Percentiles rank a stretch among this genome's conserved stretches.
phyloP scores from a whole-genome alignment of 139 green algal genomes.

The Closterium sp. region DNA sequence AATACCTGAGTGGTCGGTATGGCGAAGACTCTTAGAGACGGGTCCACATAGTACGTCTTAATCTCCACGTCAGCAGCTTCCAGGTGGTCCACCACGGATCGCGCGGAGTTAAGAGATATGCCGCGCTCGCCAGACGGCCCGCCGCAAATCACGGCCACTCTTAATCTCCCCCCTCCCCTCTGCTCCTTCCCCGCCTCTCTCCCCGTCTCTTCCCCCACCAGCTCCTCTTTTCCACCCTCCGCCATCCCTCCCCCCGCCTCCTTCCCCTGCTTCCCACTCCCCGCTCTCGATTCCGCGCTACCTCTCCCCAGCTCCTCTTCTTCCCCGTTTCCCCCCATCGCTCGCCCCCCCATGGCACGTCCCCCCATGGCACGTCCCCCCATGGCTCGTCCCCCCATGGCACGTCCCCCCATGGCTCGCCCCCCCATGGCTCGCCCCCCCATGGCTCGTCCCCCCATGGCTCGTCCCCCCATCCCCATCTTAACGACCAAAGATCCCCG shows the following conservation, averaged over 20 bases:
- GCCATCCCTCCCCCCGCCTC: not conserved
- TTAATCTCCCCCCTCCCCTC: not conserved
- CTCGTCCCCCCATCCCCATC: too few species aligned
- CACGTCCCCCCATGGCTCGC: too few species aligned
- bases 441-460: too few species aligned
- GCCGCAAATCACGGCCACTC: slow-evolving; percentile 59
- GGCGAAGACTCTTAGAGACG: slow-evolving; percentile 17
- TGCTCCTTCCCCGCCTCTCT: not conserved
- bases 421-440: too few species aligned
- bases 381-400: too few species aligned
- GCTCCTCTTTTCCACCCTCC: not conserved
- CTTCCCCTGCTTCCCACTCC: not conserved
- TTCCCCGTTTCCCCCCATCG: too few species aligned
- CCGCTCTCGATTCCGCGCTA: too few species aligned
- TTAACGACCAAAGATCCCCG: too few species aligned
- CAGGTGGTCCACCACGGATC: slow-evolving; percentile 58
- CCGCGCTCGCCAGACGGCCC: slow-evolving; percentile 56
- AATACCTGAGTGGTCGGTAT: slow-evolving; percentile 42
- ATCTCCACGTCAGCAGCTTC: slow-evolving; percentile 35
- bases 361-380: too few species aligned
- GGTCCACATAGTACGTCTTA: slow-evolving; percentile 56
- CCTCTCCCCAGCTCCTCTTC: too few species aligned
- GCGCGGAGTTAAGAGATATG: slow-evolving; percentile 62
- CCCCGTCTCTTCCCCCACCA: not conserved
- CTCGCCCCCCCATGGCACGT: too few species aligned